Base-by-base conservation (phyloP, 495 filamentous ascomycete species). In the Penicillium pulvis region DNA sequence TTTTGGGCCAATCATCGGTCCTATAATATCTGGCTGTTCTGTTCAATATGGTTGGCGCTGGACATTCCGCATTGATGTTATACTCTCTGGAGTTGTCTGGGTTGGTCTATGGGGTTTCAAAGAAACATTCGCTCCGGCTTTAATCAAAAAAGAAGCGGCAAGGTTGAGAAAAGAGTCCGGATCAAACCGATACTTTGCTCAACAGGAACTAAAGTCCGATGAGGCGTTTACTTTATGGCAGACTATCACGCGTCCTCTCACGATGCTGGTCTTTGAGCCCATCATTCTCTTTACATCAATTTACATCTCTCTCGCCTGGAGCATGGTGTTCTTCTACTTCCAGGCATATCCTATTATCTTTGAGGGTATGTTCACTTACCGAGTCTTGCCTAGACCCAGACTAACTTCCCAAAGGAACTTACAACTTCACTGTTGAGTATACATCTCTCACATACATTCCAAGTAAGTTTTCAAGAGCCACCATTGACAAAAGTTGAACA, bases 241-340 rank as follows among this genome's bases (percentile, higher is more conserved):
- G n/a, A 77, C 74, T 1, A 67, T 83, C n/a, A 79, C 74, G 9
- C 71, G 82, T 2, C 82, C 82, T 24, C 55, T 85, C 1, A 67
- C 73, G 1, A 78, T 82, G 71, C 60, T 80, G 8, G 26, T 74
- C 6, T 72, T 67, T 31, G 90, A 92, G 65, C 81, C 85, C 1
- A 81, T 91, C 31, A 83, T 92, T 12, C 74, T 83, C 14, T 86
- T 85, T 31, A 84, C 79, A 0, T 89, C 86, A 39, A 70, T 90
- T 10, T 92, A 90, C 69, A 78, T 91, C 2, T 79, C 86, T 0
- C 71, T 90, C 4, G 79, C 84, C 14, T 92, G 91, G 66, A 83
- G 82, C n/a, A 85, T 92, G 41, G 90, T 93, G 60, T 91, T 71
- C 51, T 75, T 91, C 63, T 88, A 81, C 58, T 89, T 91, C 60